Conservation (phyloP, 2,329 filamentous ascomycete genomes). For the Exserohilum turcica region DNA sequence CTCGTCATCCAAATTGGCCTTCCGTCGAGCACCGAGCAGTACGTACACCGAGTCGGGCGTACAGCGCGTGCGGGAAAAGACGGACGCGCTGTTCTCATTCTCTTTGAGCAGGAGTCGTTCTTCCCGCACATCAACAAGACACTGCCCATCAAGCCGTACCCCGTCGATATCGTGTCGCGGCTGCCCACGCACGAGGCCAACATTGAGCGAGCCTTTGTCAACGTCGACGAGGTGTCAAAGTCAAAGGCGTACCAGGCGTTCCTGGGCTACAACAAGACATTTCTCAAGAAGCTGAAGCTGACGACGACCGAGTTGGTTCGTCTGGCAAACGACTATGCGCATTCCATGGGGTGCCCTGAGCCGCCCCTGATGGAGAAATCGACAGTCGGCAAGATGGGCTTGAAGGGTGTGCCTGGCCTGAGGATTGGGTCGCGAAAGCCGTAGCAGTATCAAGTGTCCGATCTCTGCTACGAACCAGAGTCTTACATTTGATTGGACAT, state of each 20-base stretch:
- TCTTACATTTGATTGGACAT: background rate
- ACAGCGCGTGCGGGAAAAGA: conserved; percentile 53
- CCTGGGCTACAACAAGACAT: conserved; percentile 55
- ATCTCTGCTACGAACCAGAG: background rate
- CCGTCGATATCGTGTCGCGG: conserved; percentile 48
- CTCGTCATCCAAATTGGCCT: conserved; percentile 57
- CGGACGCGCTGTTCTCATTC: conserved; percentile 59
- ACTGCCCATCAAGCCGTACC: conserved; percentile 58
- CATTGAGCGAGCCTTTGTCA: conserved; percentile 42
- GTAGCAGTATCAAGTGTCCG: background rate
- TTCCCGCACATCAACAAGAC: conserved; percentile 56
- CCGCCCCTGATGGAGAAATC: conserved; percentile 53
- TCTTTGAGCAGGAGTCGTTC: conserved; percentile 59
- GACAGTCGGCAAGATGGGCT: conserved; percentile 55
- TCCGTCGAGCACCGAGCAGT: conserved; percentile 57
- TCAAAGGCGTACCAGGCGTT: conserved; percentile 54
- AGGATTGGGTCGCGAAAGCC: conserved; percentile 35
- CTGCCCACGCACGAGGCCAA: conserved; percentile 40
- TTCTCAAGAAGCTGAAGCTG: conserved; percentile 51
- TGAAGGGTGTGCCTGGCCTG: conserved; percentile 53
- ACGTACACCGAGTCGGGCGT: conserved; percentile 50
- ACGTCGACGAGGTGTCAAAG: conserved; percentile 50
- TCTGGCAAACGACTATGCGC: conserved; percentile 52
- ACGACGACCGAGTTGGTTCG: conserved; percentile 48
- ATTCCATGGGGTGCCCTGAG: conserved; percentile 53